Evolutionary conservation across 192 early-diverging fungal genomes (phyloP), one percentile per base, ranked within the genome.

Genomic region (Coemansia sp.): DNA sequence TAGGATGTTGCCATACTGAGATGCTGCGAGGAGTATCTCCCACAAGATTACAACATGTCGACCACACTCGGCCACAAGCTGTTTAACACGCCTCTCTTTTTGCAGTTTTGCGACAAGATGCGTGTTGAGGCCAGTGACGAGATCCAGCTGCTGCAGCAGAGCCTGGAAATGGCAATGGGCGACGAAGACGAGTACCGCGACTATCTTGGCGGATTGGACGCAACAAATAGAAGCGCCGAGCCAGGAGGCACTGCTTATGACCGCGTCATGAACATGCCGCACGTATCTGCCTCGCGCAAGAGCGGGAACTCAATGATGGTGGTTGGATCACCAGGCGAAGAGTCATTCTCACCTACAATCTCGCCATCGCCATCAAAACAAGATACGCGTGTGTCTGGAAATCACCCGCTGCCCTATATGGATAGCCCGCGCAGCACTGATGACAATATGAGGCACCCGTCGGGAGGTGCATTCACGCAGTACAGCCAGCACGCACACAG

Each of bases 1-100:
- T 76, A 76, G 72, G 72, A 76, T 41, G 37, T 59, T 19, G 72
- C 72, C 1, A 36, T 60, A 32, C 49, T 76, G 14, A 60, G 56
- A 46, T 76, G 72, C 56, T 76, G 72, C 58, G 22, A 37, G 10
- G 43, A 23, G 20, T 54, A 54, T 14, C 42, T 68, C 4, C 61
- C 66, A 25, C 44, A 44, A 9, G 46, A 43, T 8, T 53, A 47
- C 40, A 56, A 45, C 17, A 39, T 38, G 13, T 25, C 51, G 14
- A 60, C 53, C 30, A 63, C 59, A 18, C 52, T 76, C 9, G 39
- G 53, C 50, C 52, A 64, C 48, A 62, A 30, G 19, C 35, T 76
- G 35, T 76, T 76, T 46, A 68, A 38, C 32, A 60, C 66, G 32
- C 57, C 58, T 13, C 66, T 61, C 17, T 76, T 76, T 55, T 29